Base-by-base conservation (phyloP, 176 grass and related monocot genomes). In the Raddia distichophylla region DNA sequence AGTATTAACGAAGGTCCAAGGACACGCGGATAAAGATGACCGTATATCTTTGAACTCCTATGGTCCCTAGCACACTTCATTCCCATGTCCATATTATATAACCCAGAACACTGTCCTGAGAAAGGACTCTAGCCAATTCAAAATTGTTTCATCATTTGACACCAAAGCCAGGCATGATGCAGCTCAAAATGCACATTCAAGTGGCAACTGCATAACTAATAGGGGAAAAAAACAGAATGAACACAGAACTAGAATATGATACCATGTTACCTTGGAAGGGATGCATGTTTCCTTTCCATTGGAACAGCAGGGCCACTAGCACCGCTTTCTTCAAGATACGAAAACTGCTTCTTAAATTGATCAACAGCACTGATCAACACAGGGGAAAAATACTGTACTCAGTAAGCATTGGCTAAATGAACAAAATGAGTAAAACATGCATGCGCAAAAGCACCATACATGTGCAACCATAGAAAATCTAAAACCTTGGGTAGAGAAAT, bases 401-500 rank as follows among this genome's bases (percentile, higher is more conserved):
- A 76, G 37, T 44, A 63, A 60, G 57, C 69, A 45, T 81, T 77
- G 32, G 81, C 62, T 53, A 6, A 18, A 15, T 37, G 1, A 35
- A 44, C 43, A 76, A 43, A 58, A 60, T n/a, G 20, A 58, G n/a
- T 15, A 49, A 84, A 68, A 66, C 75, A 85, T 79, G 86, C 73
- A 89, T 60, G 54, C 12, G 8, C 77, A 86, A 60, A 83, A 81
- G 62, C 77, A 84, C 75, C 64, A 73, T 85, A 89, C 61, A 82
- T 79, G 87, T 76, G 64, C 37, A 86, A 85, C 83, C 27, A 89
- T 40, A 82, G 67, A 79, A 82, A 87, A 64, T 54, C 27, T 67
- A 85, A 90, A 71, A 98, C 96, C 96, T 98, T 82, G 96, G 96
- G 86, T 98, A 98, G 60, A 98, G 88, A 83, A 98, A 95, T 40